Percentiles rank a stretch among this genome's conserved stretches.
Evolutionary conservation across 1,139 yeast genomes (phyloP).

Genomic region (Pichia sp.): DNA sequence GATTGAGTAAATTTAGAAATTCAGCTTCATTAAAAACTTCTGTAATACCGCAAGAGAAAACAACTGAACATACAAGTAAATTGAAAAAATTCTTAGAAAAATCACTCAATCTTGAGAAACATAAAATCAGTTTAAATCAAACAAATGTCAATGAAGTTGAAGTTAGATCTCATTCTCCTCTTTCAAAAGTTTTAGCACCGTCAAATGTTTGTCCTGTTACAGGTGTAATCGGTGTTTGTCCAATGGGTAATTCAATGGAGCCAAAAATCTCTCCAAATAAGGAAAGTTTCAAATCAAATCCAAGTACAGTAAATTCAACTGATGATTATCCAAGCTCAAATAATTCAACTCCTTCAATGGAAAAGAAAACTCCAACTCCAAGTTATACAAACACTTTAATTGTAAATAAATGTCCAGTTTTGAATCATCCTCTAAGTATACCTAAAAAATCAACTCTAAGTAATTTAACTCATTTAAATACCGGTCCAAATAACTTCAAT

Average conservation of each 20-base stretch:
- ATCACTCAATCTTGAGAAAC: conserved; percentile 10
- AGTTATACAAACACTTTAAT: background rate
- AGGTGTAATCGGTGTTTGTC: conserved; percentile 21
- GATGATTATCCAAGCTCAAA: background rate
- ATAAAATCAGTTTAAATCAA: conserved; percentile 1
- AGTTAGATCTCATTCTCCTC: conserved; percentile 2
- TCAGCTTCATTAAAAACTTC: conserved; percentile 10
- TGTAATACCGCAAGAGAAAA: conserved; percentile 20
- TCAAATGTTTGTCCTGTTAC: conserved; percentile 21
- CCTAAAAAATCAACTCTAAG: background rate
- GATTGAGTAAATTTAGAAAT: conserved; percentile 20
- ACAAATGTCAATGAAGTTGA: conserved; percentile 6
- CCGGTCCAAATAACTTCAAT: too few relatives aligned
- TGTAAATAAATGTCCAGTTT: conserved; percentile 23
- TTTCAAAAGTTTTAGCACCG: background rate
- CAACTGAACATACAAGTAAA: conserved; percentile 27
- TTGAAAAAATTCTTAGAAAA: conserved; percentile 27
- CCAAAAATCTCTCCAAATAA: background rate
- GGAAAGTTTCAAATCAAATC: background rate
- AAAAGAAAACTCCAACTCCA: background rate
- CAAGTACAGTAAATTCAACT: background rate
- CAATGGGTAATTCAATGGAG: conserved; percentile 14
- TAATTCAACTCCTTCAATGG: conserved; percentile 1
- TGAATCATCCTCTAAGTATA: conserved; percentile 15
- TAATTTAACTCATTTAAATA: background rate